Percentiles rank a stretch among this genome's conserved stretches.
Evolutionary conservation across 1,284 basidiomycete genomes (phyloP).

Genomic region (Pseudozyma flocculosa): DNA sequence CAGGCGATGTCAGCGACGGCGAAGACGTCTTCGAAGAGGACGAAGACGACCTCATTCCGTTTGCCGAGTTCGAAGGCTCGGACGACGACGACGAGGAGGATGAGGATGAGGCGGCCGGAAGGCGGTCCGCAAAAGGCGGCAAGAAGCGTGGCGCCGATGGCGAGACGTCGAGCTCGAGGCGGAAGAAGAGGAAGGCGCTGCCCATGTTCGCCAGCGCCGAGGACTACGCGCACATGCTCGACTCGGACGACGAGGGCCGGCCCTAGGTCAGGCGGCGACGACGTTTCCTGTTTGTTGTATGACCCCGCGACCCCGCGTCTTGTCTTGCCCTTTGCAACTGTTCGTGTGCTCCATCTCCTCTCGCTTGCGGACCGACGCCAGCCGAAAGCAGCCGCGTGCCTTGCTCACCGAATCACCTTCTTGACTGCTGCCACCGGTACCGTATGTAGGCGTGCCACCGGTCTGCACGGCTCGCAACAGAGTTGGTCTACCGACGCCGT

Average conservation of each 20-base stretch:
- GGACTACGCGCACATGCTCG: slow-evolving; percentile 87
- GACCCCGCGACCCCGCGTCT: no score
- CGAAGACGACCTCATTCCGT: slow-evolving; percentile 55
- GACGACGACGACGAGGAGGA: slow-evolving; percentile 22
- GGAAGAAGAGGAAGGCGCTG: slow-evolving; percentile 68
- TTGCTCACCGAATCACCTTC: no score
- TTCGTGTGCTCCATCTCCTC: no score
- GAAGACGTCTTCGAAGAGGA: slow-evolving; percentile 52
- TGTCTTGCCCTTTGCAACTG: no score
- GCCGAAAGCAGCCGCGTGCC: no score
- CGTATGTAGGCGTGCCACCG: no score
- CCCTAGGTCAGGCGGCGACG: background rate
- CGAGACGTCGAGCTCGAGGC: slow-evolving; percentile 14
- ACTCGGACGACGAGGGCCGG: slow-evolving; percentile 64
- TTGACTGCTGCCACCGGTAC: no score
- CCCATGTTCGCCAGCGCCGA: slow-evolving; percentile 93
- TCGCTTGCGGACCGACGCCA: no score
- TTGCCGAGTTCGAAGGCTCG: slow-evolving; percentile 31
- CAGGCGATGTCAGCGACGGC: slow-evolving; percentile 25
- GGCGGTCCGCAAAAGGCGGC: slow-evolving; percentile 7
- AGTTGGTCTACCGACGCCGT: no score
- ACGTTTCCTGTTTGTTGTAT: no score
- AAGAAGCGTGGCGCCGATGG: slow-evolving; percentile 43
- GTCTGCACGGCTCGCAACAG: no score
- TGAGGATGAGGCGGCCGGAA: slow-evolving; percentile 8